Conservation (phyloP, 768 basidiomycete genomes). For the Boletus fagicola region DNA sequence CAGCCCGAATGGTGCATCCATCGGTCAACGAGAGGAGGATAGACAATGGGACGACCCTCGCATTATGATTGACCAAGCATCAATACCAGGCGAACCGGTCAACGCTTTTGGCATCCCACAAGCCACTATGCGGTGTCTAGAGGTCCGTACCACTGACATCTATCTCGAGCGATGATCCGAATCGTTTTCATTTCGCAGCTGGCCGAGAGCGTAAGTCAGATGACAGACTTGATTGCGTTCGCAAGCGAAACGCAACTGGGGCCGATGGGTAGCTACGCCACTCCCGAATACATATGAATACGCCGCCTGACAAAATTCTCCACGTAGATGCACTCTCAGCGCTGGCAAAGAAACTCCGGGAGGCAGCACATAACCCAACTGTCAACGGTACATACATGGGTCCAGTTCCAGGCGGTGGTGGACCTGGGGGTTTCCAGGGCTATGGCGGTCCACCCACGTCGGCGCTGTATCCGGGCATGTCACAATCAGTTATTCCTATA, state of each 20-base stretch:
- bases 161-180: conserved; percentile 2
- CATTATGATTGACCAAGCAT: conserved; percentile 55
- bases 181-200: conserved; percentile 41
- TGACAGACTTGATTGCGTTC: conserved; percentile 74
- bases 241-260: conserved; percentile 54
- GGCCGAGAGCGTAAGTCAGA: conserved; percentile 78
- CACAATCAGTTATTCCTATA: conserved; percentile 44
- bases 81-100: conserved; percentile 79
- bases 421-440: conserved; percentile 24
- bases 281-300: conserved; percentile 27
- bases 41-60: conserved; percentile 68
- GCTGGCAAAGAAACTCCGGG: conserved; percentile 41
- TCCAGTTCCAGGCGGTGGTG: conserved; percentile 17
- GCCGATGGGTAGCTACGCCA: conserved; percentile 57
- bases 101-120: conserved; percentile 88
- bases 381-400: conserved; percentile 22
- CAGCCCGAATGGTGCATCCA: conserved; percentile 29
- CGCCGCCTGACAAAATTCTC: conserved; percentile 19
- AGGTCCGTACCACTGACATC: conserved; percentile 44
- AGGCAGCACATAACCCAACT: conserved; percentile 15
- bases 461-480: conserved; percentile 45
- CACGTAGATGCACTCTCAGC: conserved; percentile 44
- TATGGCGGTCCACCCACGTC: conserved; percentile 34
- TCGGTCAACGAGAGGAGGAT: conserved; percentile 45
- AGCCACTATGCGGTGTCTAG: conserved; percentile 85